phyloP scores from a whole-genome alignment of 148 eudicot species.

The Vaccinium macrocarpon region DNA sequence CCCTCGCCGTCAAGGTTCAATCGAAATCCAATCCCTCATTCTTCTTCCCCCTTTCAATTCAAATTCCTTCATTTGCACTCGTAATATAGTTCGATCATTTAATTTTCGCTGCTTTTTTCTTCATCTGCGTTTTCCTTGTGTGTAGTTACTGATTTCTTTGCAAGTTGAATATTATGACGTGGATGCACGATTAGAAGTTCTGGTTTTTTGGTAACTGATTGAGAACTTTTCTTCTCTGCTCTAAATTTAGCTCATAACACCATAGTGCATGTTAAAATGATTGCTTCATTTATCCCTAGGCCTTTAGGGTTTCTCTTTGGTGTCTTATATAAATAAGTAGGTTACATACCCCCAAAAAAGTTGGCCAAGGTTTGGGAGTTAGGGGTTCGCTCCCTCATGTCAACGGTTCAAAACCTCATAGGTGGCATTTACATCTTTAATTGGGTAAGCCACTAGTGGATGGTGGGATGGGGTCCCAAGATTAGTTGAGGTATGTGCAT shows the following conservation, averaged over 20 bases:
- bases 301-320: background rate
- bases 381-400: too few relatives aligned
- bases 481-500: too few relatives aligned
- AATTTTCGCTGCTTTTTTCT: background rate
- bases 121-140: background rate
- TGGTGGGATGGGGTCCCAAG: too few relatives aligned
- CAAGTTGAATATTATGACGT: background rate
- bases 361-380: too few relatives aligned
- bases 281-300: background rate
- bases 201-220: too few relatives aligned
- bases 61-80: too few relatives aligned
- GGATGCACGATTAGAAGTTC: background rate
- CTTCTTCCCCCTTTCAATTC: too few relatives aligned
- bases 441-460: too few relatives aligned
- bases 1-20: slow-evolving; percentile 46
- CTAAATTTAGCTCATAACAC: background rate
- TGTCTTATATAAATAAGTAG: background rate
- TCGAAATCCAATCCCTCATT: background rate
- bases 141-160: background rate
- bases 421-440: too few relatives aligned
- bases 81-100: background rate
- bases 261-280: background rate
- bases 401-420: too few relatives aligned
- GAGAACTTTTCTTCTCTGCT: background rate
- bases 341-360: too few relatives aligned